phyloP scores from a whole-genome alignment of 2,329 filamentous ascomycete species.

The Penicillium hesseltinei region DNA sequence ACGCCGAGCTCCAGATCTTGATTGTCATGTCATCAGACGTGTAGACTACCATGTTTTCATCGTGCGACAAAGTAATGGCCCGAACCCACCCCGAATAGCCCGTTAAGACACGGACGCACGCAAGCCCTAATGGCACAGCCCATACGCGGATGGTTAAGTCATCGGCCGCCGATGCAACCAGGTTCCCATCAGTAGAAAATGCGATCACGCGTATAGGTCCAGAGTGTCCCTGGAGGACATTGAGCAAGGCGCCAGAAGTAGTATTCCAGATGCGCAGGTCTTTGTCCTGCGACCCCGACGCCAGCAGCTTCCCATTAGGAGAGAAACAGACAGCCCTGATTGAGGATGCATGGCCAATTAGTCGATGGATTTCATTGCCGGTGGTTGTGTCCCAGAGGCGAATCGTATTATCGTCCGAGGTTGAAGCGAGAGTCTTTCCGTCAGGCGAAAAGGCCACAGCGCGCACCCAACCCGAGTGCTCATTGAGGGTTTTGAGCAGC shows the following conservation, averaged over 20 bases:
- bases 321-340: constrained; percentile 8
- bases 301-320: constrained; percentile 3
- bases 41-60: constrained; percentile 4
- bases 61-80: background rate
- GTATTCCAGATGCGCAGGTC: constrained; percentile 9
- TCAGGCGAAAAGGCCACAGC: constrained; percentile 8
- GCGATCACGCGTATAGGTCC: constrained; percentile 1
- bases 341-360: constrained; percentile 1
- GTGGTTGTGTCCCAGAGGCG: constrained; percentile 5
- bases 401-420: constrained; percentile 6
- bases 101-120: constrained; percentile 1
- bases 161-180: constrained; percentile 8
- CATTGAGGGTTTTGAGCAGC: background rate
- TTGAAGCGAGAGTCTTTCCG: constrained; percentile 6
- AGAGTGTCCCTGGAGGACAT: constrained; percentile 4
- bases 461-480: constrained; percentile 9
- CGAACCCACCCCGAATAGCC: constrained; percentile 10
- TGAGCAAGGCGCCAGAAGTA: background rate
- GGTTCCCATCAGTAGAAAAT: constrained; percentile 3
- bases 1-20: constrained; percentile 9
- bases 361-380: background rate
- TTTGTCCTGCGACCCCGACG: constrained; percentile 7
- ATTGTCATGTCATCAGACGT: constrained; percentile 13
- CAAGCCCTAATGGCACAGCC: background rate
- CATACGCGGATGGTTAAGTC: constrained; percentile 10